Evolutionary conservation across 2,329 filamentous ascomycete genomes (phyloP).

Genomic region (Fusarium temperatum): DNA sequence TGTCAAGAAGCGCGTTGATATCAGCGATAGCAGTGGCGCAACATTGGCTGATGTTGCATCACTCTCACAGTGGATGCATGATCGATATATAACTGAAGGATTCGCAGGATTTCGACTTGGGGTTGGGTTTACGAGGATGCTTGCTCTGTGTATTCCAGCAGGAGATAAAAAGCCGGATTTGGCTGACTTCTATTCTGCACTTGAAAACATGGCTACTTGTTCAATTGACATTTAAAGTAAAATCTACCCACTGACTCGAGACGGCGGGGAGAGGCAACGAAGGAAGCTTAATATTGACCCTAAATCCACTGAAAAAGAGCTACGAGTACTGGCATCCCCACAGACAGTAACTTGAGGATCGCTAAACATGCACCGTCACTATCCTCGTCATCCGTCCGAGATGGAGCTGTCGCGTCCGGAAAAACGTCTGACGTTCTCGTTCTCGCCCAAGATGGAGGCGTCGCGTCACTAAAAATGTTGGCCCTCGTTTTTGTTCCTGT

Average conservation of each 20-base stretch:
- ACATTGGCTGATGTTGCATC: background rate
- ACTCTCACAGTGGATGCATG: background rate
- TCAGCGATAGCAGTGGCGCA: background rate
- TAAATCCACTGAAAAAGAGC: background rate
- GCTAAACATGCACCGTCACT: background rate
- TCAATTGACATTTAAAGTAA: no score
- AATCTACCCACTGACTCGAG: no score
- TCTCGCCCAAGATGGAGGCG: no score
- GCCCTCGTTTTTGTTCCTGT: background rate
- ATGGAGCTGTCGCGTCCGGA: background rate
- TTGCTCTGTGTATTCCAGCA: background rate
- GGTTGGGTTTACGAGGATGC: background rate
- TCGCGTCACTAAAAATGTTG: no score
- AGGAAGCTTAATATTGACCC: no score
- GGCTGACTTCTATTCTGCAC: background rate
- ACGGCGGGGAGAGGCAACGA: no score
- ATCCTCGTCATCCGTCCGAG: background rate
- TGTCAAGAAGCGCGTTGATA: background rate
- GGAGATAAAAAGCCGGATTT: background rate
- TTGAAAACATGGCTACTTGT: background rate
- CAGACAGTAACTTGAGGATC: rapidly evolving
- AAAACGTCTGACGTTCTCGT: background rate
- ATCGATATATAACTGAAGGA: background rate
- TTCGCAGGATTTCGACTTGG: background rate
- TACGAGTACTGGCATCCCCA: background rate